Evolutionary conservation across 352 stramenopile genomes (phyloP).

Genomic region (Phytophthora crassamura): DNA sequence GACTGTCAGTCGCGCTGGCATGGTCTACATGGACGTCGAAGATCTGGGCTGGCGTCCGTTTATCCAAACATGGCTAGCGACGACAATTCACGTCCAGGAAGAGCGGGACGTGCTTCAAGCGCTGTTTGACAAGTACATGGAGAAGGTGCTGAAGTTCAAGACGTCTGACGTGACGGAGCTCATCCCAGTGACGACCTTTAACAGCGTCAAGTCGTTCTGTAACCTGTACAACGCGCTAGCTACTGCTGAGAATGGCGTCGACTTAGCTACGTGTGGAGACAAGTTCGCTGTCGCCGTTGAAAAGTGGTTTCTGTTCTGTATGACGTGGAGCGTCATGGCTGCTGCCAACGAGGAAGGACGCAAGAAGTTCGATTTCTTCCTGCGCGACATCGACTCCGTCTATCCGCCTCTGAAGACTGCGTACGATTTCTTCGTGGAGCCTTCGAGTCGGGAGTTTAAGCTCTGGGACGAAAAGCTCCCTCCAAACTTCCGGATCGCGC

Average conservation of each 20-base stretch:
- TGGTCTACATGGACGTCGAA: slow-evolving; percentile 94
- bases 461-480: slow-evolving; percentile 87
- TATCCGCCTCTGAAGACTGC: slow-evolving; percentile 93
- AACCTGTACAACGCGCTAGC: slow-evolving; percentile 86
- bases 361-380: slow-evolving; percentile 86
- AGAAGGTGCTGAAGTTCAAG: slow-evolving; percentile 78
- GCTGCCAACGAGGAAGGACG: slow-evolving; percentile 86
- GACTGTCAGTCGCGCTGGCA: slow-evolving; percentile 93
- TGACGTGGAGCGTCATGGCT: slow-evolving; percentile 89
- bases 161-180: slow-evolving; percentile 69
- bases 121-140: slow-evolving; percentile 88
- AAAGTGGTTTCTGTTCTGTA: slow-evolving; percentile 88
- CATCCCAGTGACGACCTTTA: slow-evolving; percentile 83
- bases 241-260: slow-evolving; percentile 74
- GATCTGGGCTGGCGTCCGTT: slow-evolving; percentile 85
- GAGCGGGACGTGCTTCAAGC: slow-evolving; percentile 71
- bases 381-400: slow-evolving; percentile 93
- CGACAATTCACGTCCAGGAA: slow-evolving; percentile 64
- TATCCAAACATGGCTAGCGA: slow-evolving; percentile 77
- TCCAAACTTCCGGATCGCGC: slow-evolving; percentile 72
- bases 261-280: slow-evolving; percentile 65
- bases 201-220: slow-evolving; percentile 85
- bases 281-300: slow-evolving; percentile 76
- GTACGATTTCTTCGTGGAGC: slow-evolving; percentile 95
- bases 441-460: slow-evolving; percentile 77